Conservation (phyloP, 768 basidiomycete species). For the Suillus americanus region DNA sequence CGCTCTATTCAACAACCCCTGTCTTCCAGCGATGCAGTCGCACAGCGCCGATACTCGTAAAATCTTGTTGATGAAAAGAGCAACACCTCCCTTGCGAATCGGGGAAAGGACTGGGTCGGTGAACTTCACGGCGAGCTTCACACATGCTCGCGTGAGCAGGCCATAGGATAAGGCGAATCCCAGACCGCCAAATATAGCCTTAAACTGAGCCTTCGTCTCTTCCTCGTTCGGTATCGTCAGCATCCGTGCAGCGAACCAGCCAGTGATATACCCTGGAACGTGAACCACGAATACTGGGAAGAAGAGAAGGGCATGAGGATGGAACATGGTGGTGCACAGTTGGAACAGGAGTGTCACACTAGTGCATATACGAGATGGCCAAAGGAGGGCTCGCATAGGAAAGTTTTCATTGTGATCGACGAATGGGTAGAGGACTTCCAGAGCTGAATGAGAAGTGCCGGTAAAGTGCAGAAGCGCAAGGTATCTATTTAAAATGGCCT, state of each 20-base stretch:
- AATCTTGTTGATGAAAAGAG: background rate
- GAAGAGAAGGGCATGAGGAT: constrained; percentile 40
- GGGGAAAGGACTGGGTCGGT: background rate
- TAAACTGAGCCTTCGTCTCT: constrained; percentile 71
- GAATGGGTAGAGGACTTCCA: constrained; percentile 43
- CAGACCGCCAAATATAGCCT: constrained; percentile 55
- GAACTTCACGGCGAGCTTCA: background rate
- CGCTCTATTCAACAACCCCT: constrained; percentile 5
- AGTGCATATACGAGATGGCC: constrained; percentile 10
- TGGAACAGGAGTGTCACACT: constrained; percentile 35
- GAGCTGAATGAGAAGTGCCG: constrained; percentile 48
- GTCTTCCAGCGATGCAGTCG: background rate
- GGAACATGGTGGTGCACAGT: constrained; percentile 40
- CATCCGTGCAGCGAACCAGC: constrained; percentile 40
- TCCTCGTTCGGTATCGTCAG: constrained; percentile 53
- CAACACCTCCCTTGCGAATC: background rate
- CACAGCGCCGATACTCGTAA: background rate
- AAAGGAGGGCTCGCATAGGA: constrained; percentile 19
- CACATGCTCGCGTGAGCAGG: background rate
- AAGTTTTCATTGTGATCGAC: background rate
- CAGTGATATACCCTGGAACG: constrained; percentile 58
- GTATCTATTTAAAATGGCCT: constrained; percentile 52
- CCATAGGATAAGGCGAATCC: constrained; percentile 21
- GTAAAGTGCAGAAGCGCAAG: constrained; percentile 52
- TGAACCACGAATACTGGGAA: constrained; percentile 49